A percentile compares a stretch with the other conserved stretches of the same genome.
phyloP scores from a whole-genome alignment of 805 yeast genomes.

The Lipomyces yamadae region DNA sequence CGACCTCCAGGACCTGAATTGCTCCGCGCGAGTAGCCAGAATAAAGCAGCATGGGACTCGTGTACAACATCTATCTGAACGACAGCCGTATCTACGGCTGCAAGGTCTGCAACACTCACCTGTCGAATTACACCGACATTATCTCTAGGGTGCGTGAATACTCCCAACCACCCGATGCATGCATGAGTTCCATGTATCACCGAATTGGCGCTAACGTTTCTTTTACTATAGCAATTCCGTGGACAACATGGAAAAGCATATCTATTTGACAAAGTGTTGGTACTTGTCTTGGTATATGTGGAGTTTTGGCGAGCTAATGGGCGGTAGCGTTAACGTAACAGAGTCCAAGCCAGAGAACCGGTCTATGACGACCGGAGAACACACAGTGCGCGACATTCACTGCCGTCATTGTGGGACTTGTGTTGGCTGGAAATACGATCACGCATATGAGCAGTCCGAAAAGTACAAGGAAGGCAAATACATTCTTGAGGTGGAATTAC shows the following conservation, averaged over 20 bases:
- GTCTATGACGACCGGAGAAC: slow-evolving; percentile 64
- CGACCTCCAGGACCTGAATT: neutral
- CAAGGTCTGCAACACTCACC: slow-evolving; percentile 50
- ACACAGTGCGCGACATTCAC: slow-evolving; percentile 59
- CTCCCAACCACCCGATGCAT: neutral
- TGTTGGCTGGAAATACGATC: slow-evolving; percentile 69
- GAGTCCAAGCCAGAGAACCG: slow-evolving; percentile 49
- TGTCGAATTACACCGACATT: slow-evolving; percentile 47
- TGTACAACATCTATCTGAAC: slow-evolving; percentile 51
- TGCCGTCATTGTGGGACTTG: slow-evolving; percentile 60
- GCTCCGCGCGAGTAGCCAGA: slow-evolving; percentile 5
- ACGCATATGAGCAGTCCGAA: slow-evolving; percentile 53
- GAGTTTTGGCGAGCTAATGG: neutral
- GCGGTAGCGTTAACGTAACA: slow-evolving; percentile 50
- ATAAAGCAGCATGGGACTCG: slow-evolving; percentile 52
- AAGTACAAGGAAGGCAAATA: slow-evolving; percentile 65
- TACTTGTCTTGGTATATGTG: slow-evolving; percentile 10
- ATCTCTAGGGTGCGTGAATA: slow-evolving; percentile 46
- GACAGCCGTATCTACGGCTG: slow-evolving; percentile 49
- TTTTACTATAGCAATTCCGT: slow-evolving; percentile 50
- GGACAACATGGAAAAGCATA: slow-evolving; percentile 66
- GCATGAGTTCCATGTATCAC: neutral
- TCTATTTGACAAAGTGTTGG: slow-evolving; percentile 55
- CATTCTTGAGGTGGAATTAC: slow-evolving; percentile 55
- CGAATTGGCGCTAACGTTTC: neutral